phyloP scores from a whole-genome alignment of 306 rosid species.

The Vigna hirtella region DNA sequence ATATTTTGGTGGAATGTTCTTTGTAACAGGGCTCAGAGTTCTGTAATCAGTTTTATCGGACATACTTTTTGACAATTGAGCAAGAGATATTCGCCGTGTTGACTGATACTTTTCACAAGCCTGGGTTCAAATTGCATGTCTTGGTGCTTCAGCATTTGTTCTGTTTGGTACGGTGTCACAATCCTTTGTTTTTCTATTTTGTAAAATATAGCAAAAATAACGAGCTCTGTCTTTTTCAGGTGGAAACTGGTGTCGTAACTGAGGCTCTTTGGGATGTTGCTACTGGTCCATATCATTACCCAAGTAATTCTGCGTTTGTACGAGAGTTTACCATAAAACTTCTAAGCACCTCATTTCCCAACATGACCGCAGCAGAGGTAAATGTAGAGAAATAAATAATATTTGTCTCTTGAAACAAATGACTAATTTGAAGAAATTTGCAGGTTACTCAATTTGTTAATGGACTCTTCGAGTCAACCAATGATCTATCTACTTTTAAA shows the following conservation, averaged over 20 bases:
- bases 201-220: background rate
- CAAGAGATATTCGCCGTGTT: conserved; percentile 95
- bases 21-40: conserved; percentile 79
- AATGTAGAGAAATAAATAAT: conserved; percentile 13
- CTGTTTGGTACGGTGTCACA: conserved; percentile 71
- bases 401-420: conserved; percentile 23
- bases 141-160: conserved; percentile 95
- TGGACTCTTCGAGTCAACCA: conserved; percentile 83
- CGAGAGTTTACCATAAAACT: conserved; percentile 94
- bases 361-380: conserved; percentile 96
- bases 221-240: conserved; percentile 52
- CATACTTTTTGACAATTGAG: conserved; percentile 83
- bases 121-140: conserved; percentile 98
- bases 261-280: conserved; percentile 96
- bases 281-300: conserved; percentile 62
- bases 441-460: conserved; percentile 95
- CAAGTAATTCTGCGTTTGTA: conserved; percentile 75
- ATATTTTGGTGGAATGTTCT: conserved; percentile 15
- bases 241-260: conserved; percentile 78
- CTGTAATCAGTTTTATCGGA: conserved; percentile 87
- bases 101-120: conserved; percentile 97
- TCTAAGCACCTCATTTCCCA: conserved; percentile 89
- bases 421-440: conserved; percentile 36
- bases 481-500: conserved; percentile 79
- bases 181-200: background rate